phyloP scores from a whole-genome alignment of 2,329 filamentous ascomycete species.

The Aspergillus sp. region DNA sequence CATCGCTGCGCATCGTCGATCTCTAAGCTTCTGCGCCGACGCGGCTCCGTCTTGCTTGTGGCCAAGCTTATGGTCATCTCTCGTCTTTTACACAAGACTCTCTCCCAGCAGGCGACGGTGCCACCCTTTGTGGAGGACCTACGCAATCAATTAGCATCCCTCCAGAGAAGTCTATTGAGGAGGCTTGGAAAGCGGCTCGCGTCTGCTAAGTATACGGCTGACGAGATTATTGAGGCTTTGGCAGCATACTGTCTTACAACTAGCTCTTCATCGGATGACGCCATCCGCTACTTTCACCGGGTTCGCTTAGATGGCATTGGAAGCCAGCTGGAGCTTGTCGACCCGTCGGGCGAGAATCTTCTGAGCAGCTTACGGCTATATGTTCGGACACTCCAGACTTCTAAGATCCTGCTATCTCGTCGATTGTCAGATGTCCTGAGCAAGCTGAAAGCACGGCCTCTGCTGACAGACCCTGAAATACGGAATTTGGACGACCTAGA shows the following conservation, averaged over 20 bases:
- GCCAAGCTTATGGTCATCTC: constrained; percentile 77
- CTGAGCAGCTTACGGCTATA: constrained; percentile 71
- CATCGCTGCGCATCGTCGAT: constrained; percentile 58
- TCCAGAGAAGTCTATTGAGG: constrained; percentile 66
- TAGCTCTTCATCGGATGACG: constrained; percentile 76
- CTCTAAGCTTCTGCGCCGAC: constrained; percentile 54
- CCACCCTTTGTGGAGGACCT: constrained; percentile 62
- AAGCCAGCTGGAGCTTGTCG: constrained; percentile 58
- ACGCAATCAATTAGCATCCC: constrained; percentile 62
- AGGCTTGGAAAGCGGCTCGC: constrained; percentile 61
- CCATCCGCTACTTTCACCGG: constrained; percentile 74
- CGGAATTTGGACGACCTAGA: constrained; percentile 68
- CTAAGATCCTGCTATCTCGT: constrained; percentile 73
- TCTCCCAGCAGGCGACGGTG: constrained; percentile 56
- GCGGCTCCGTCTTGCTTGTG: constrained; percentile 55
- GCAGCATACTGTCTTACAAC: constrained; percentile 81
- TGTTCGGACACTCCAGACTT: constrained; percentile 73
- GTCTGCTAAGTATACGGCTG: constrained; percentile 45
- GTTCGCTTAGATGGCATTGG: constrained; percentile 71
- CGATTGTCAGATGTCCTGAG: constrained; percentile 70
- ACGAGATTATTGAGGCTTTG: constrained; percentile 68
- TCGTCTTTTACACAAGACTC: constrained; percentile 71
- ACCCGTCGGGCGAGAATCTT: constrained; percentile 55
- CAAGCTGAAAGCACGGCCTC: constrained; percentile 67
- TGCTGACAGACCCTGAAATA: constrained; percentile 72